Conservation (phyloP, 2,329 filamentous ascomycete genomes). For the Colletotrichum camelliae region DNA sequence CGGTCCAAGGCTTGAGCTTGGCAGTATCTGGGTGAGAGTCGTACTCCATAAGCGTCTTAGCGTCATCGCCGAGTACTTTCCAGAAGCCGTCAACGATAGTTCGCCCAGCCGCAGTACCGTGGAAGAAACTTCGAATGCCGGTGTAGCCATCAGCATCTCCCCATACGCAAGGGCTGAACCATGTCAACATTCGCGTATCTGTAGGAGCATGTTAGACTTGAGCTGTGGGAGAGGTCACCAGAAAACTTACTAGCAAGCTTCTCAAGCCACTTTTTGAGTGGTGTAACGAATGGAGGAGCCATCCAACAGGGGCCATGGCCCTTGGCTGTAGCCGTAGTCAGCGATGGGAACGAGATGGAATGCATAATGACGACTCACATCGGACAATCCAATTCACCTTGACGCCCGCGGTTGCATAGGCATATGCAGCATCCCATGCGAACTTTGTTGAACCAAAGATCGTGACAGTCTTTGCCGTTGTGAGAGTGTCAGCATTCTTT, state of each 20-base stretch:
- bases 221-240: background rate
- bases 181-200: conserved; percentile 70
- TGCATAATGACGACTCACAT: conserved; percentile 31
- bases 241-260: conserved; percentile 59
- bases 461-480: conserved; percentile 48
- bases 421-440: conserved; percentile 69
- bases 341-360: too few species aligned
- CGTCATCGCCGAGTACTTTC: conserved; percentile 59
- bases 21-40: conserved; percentile 56
- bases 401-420: conserved; percentile 59
- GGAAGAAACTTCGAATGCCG: conserved; percentile 58
- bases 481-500: conserved; percentile 42
- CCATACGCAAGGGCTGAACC: conserved; percentile 79
- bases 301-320: conserved; percentile 67
- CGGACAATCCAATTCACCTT: conserved; percentile 67
- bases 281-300: conserved; percentile 66
- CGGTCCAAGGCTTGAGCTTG: conserved; percentile 61
- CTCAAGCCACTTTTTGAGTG: conserved; percentile 70
- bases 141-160: conserved; percentile 66
- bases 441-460: conserved; percentile 71
- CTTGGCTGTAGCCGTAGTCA: conserved; percentile 29
- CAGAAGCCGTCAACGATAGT: conserved; percentile 62
- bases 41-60: conserved; percentile 57
- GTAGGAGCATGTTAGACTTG: background rate
- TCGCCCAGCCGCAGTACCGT: conserved; percentile 61